These are phyloP conservation scores for Colletotrichum sp. DNA, from an alignment of 2,329 filamentous ascomycete species.

Conservation along the genomic window DNA sequence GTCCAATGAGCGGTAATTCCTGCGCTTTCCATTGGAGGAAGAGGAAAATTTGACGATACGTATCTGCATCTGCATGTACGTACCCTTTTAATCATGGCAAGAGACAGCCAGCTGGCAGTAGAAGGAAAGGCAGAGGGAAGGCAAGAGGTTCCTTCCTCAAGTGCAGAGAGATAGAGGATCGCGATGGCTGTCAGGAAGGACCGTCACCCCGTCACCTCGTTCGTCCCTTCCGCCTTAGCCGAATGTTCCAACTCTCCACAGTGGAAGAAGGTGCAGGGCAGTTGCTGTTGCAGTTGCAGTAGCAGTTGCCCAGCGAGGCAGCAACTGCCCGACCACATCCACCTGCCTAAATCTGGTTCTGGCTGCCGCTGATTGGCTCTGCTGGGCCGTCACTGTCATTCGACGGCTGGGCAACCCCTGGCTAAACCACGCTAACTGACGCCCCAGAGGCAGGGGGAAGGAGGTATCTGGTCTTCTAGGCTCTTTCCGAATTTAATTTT, in stretches of 20 bases:
- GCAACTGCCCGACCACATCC: neutral
- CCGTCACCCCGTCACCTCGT: neutral
- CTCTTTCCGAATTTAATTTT: neutral
- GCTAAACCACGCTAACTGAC: slow-evolving; percentile 4
- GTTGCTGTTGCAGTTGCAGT: neutral
- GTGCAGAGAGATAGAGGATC: neutral
- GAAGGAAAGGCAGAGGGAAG: neutral
- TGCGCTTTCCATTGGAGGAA: neutral
- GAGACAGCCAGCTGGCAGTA: neutral
- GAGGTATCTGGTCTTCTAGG: neutral
- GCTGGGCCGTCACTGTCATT: neutral
- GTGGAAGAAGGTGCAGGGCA: neutral
- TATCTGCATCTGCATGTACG: neutral
- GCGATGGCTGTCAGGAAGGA: neutral
- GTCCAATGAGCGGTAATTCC: neutral
- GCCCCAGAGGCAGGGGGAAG: neutral
- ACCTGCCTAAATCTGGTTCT: neutral
- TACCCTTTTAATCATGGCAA: neutral
- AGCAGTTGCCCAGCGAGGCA: neutral
- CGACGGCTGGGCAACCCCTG: slow-evolving; percentile 10
- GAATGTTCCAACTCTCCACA: neutral
- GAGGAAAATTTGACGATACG: neutral
- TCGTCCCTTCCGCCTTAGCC: slow-evolving; percentile 2
- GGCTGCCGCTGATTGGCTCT: neutral
- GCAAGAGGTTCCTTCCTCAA: neutral